Evolutionary conservation across 768 basidiomycete species (phyloP), one percentile per base, ranked within the genome.

Genomic region (Fomitopsis pulvina): DNA sequence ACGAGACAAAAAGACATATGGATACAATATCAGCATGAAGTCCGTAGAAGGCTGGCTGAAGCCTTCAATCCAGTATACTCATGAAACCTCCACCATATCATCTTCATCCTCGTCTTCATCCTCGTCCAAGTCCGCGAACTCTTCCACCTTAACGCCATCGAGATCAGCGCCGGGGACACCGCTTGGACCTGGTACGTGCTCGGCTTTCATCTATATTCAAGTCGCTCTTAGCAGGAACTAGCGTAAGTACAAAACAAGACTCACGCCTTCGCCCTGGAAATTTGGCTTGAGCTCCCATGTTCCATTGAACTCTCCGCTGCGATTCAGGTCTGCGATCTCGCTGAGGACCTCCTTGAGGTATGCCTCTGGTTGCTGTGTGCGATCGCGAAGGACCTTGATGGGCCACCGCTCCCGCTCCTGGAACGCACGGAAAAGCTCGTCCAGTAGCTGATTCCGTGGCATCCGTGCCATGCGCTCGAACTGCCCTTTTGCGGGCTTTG

Each of bases 381-480:
- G 79, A 60, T 90, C 85, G 38, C 88, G 79, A 47, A 92, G 69
- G 1, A 78, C 70, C 55, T 83, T 84, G 63, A 92, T 82, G 51
- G 79, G 73, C 92, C 92, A 97, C 45, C 81, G 82, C n/a, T 83
- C 78, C 39, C 77, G 77, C 52, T 91, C 82, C 52, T 79, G 77
- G 73, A 94, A 97, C 5, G 83, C 72, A 2, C 68, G 57, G 68
- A 94, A 94, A 37, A 96, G 74, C 48, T 85, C 69, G 64, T 96
- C 91, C 65, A 92, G 74, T 7, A 96, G 77, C 61, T 94, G 87
- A 68, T 92, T 87, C 48, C 85, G 77, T 5, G 91, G 90, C 68
- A 96, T 83, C 63, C 93, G 88, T n/a, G 87, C 85, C 80, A 89
- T 87, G 57, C 88, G 86, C 66, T 93, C 90, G 69, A 87, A 87